A percentile compares a stretch with the other conserved stretches of the same genome.
Evolutionary conservation across 371 early-diverging fungal species (phyloP).

Genomic region (Cladochytrium tenue): DNA sequence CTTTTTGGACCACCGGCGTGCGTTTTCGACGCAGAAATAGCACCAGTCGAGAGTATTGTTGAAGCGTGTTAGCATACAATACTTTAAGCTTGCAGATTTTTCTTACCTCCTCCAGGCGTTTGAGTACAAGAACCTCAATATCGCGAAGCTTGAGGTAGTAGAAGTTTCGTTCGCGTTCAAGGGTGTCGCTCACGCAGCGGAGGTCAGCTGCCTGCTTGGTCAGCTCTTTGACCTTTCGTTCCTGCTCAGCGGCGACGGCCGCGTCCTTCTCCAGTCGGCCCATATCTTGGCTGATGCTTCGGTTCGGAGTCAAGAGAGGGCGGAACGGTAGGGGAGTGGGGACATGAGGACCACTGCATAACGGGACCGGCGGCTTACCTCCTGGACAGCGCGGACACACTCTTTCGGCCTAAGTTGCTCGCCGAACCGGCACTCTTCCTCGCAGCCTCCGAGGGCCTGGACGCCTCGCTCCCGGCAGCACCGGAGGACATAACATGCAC

Average conservation of each 20-base stretch:
- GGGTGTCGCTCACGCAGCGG: slow-evolving; percentile 66
- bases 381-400: not conserved
- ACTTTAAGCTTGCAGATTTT: not conserved
- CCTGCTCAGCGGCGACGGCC: not conserved
- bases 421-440: not conserved
- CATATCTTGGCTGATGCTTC: not conserved
- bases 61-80: no score
- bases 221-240: not conserved
- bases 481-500: not conserved
- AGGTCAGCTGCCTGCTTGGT: slow-evolving; percentile 19
- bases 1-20: no score
- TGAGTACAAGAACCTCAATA: slow-evolving; percentile 80
- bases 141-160: slow-evolving; percentile 86
- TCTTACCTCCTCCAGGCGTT: slow-evolving; percentile 42
- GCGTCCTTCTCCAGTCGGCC: not conserved
- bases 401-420: not conserved
- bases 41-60: not conserved
- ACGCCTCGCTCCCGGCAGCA: not conserved
- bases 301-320: not conserved
- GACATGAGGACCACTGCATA: not conserved
- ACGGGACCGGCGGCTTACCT: not conserved
- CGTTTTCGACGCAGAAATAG: not conserved
- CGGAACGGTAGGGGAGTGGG: not conserved
- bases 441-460: not conserved
- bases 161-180: slow-evolving; percentile 89